Base-by-base conservation (phyloP, 805 yeast genomes). In the Candida nanaspora region DNA sequence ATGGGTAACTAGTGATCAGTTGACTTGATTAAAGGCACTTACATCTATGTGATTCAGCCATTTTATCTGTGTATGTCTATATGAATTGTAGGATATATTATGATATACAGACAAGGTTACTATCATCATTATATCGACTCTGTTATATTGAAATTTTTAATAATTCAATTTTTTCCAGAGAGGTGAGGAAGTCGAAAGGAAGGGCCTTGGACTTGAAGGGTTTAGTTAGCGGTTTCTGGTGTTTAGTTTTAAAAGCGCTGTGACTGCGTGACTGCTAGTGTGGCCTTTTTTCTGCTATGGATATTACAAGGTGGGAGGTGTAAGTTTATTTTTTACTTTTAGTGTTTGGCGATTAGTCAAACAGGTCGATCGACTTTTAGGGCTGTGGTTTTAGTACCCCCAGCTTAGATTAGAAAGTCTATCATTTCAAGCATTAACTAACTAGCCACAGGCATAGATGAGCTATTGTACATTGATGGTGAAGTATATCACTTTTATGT, bases 41-140 rank as follows among this genome's bases (percentile, higher is more conserved):
- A 86, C 95, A 83, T 87, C 96, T 86, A 78, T 86, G 95, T 69
- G 95, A 82, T 80, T 86, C 95, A 78, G 95, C 88, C 95, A 86
- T 86, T 74, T 70, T 78, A 46, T 53, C 41, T 54, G 44, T 53
- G 48, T 44, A 44, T 31, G 22, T 31, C 34, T 48, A 43, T 32
- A 19, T 35, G 37, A 26, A 23, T 18, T 25, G 11, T 23, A 34
- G 20, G 35, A 33, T 33, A 33, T 33, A n/a, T 21, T 33, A 33
- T 7, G 9, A 21, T 33, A 20, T 33, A 33, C 13, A 5, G 6
- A 9, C 8, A 14, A n/a, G n/a, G 16, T 15, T 15, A 6, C 6
- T n/a, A n/a, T n/a, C n/a, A n/a, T n/a, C n/a, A n/a, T n/a, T n/a
- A n/a, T n/a, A n/a, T n/a, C n/a, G n/a, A n/a, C n/a, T n/a, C n/a